Base-by-base conservation (phyloP, 768 basidiomycete species). In the Cyclocybe cylindracea region DNA sequence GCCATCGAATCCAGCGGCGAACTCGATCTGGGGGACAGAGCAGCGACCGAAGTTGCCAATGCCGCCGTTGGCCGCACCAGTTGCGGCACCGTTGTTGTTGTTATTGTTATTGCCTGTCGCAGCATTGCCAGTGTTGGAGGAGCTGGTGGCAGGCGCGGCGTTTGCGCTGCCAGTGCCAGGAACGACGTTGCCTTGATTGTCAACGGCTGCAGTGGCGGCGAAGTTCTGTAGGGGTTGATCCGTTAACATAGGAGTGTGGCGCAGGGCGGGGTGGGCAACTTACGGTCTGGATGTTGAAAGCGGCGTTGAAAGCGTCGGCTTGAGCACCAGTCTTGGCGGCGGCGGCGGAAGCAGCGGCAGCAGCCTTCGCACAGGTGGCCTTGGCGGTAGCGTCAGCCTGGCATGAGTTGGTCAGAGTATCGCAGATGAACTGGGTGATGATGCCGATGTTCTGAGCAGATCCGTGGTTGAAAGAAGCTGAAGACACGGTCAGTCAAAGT, bases 401-500 rank as follows among this genome's bases (percentile, higher is more conserved):
- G 62, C 83, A 86, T 29, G 59, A 66, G 65, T 82, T 82, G 24
- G 70, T 72, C 54, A 85, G 66, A 1, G 71, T 69, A 61, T 82
- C 79, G 56, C 83, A 84, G 33, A 83, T 81, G 64, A 81, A 76
- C 53, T 78, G 69, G 18, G 78, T 74, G 67, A 84, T 84, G 63
- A 82, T 80, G 55, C 69, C 74, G 59, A 80, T 78, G 60, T 75
- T 76, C 60, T 81, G 74, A 36, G 82, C 82, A 11, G 82, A 82
- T 16, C 76, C 78, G 50, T 82, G 81, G 65, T 75, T 74, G 68
- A 70, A 82, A 10, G 75, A 77, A 10, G 58, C 73, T 77, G 5
- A 44, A 5, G 4, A n/a, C 24, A 10, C 13, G 5, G 7, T 34
- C 32, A 36, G 10, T 4, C 24, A 24, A 40, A 39, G 33, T 16